Evolutionary conservation across 1,284 basidiomycete genomes (phyloP), one percentile per base, ranked within the genome.

Genomic region (Hemileia vastatrix): DNA sequence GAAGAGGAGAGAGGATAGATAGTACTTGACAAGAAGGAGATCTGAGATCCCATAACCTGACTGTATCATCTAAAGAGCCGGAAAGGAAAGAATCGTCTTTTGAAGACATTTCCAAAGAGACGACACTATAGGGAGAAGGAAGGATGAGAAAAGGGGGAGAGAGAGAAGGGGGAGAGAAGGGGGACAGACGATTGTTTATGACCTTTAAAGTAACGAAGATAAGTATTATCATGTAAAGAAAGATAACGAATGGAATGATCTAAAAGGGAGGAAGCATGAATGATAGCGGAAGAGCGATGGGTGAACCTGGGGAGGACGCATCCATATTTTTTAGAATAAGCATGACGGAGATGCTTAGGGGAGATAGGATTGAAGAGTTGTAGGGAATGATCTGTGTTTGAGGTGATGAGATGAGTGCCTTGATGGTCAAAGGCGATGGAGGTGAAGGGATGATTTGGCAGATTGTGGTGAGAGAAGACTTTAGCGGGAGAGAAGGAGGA

Each of bases 291-390:
- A 64, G 83, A 84, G 70, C 87, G 87, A 78, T 98, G 95, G 0
- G 94, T 96, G 73, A 96, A 96, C 1, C 92, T 84, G 15, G 91
- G 90, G 15, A 95, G 83, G 74, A 93, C 88, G 31, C 91, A 87
- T 1, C 95, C 95, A 76, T 98, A 98, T 77, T 99, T 99, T 76
- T 93, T 90, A 0, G 92, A 96, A 69, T 87, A 84, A 2, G 93
- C 77, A 1, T 84, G 86, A 76, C 90, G 90, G 40, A 83, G 70
- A 64, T 84, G 83, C 73, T 81, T 91, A 85, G 68, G 5, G 21
- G 8, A 18, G 31, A 33, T 13, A 72, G 86, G 88, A 75, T 83
- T 91, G 74, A 91, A 98, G 61, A 96, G 72, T 53, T 89, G 82
- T 76, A 98, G 90, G 1, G 85, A 86, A 77, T 97, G 93, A 73